phyloP scores from a whole-genome alignment of 2,329 filamentous ascomycete genomes.

The Aureobasidium lini region DNA sequence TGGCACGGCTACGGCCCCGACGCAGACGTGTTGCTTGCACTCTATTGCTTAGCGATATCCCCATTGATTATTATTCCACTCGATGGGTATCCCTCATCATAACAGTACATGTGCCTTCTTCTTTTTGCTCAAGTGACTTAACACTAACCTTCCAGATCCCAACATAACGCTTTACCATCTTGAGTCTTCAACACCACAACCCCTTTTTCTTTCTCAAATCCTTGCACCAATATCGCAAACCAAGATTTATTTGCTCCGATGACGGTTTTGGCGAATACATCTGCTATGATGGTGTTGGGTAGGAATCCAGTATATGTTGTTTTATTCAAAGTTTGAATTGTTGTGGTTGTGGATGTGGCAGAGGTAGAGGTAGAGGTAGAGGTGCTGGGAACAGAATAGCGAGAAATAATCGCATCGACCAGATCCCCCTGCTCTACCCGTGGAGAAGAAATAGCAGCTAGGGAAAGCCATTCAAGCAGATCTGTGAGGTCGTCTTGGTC shows the following conservation, averaged over 20 bases:
- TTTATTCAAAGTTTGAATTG: conserved; percentile 24
- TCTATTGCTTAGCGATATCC: too few relatives aligned
- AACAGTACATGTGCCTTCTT: too few relatives aligned
- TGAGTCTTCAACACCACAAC: conserved; percentile 24
- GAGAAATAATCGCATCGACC: conserved; percentile 62
- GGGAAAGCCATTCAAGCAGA: conserved; percentile 66
- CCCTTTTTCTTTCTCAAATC: conserved; percentile 22
- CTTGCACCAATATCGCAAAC: conserved; percentile 24
- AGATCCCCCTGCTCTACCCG: conserved; percentile 50
- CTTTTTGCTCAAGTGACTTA: too few relatives aligned
- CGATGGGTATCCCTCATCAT: too few relatives aligned
- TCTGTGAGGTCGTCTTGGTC: conserved; percentile 50
- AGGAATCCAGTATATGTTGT: conserved; percentile 40
- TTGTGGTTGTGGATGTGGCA: background rate
- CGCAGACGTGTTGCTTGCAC: too few relatives aligned
- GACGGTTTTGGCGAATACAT: conserved; percentile 23
- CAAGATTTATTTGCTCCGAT: conserved; percentile 23
- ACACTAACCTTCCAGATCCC: conserved; percentile 25
- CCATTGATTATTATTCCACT: too few relatives aligned
- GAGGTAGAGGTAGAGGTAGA: background rate
- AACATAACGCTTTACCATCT: conserved; percentile 22
- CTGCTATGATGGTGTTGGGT: conserved; percentile 27
- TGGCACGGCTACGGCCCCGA: too few relatives aligned
- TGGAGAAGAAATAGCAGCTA: conserved; percentile 60
- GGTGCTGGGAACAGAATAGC: conserved; percentile 51